Base-by-base conservation (phyloP, 257 asterid genomes). In the Asclepias syriaca region DNA sequence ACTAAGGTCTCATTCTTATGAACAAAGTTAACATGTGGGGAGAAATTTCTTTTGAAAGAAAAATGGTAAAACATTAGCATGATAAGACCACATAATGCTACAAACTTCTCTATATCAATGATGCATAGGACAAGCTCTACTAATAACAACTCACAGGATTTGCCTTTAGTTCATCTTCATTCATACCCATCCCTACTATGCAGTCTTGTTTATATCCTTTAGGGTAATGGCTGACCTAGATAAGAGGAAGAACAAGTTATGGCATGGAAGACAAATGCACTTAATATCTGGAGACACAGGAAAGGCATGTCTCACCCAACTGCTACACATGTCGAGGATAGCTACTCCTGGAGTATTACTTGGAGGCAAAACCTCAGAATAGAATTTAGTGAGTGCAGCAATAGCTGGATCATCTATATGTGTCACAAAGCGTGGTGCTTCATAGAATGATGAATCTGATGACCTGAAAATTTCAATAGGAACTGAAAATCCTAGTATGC, bases 171-270 rank as follows among this genome's bases (percentile, higher is more conserved):
- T 95, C 99, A 77, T 87, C 92, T 71, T 87, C 98, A 55, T 92
- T 95, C 94, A 92, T 77, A 8, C 99, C 98, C 99, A 92, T 88
- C 76, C 97, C 99, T 3, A 76, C 88, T 66, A 95, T 85, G 72
- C 85, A 82, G 16, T 87, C 81, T 80, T 95, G 99, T 79, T 86
- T 90, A 84, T 92, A 95, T 55, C 96, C 99, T 75, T 85, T 83
- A 46, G 99, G 98, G 82, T 90, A 92, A 82, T 95, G 98, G 81
- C 99, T 92, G 86, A 95, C 89, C 98, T 90, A 89, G 78, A 82
- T 61, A 71, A 71, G 76, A 61, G 56, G 22, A 70, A 82, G 69
- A 46, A 70, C 76, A 72, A 77, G 68, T 75, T 59, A 66, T 21
- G 74, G 64, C 60, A n/a, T 63, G 19, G 50, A 29, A 60, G 66